These are phyloP conservation scores for Gloeophyllum trabeum DNA, from an alignment of 768 basidiomycete genomes.

Conservation along the genomic window DNA sequence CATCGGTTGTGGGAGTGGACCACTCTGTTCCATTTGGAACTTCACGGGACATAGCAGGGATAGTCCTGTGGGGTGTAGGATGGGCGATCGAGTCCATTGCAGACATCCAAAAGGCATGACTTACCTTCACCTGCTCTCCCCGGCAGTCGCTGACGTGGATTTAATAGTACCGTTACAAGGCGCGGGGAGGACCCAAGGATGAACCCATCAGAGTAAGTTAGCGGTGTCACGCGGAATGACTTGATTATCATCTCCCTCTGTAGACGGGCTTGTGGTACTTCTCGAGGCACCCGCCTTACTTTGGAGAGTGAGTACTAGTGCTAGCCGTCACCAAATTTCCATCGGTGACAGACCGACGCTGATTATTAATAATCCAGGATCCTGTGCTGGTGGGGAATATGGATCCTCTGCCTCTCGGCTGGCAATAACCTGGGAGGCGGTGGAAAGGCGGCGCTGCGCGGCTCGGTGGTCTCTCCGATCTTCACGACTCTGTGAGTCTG, in stretches of 20 bases:
- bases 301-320: slow-evolving; percentile 44
- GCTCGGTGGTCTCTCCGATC: slow-evolving; percentile 47
- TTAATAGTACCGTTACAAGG: slow-evolving; percentile 39
- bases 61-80: slow-evolving; percentile 50
- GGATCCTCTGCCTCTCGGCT: slow-evolving; percentile 49
- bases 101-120: slow-evolving; percentile 44
- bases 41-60: slow-evolving; percentile 48
- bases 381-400: slow-evolving; percentile 58
- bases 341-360: not conserved
- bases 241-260: not conserved
- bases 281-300: slow-evolving; percentile 61
- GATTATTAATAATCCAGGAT: too few relatives aligned
- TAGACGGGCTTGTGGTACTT: slow-evolving; percentile 43
- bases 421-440: slow-evolving; percentile 29
- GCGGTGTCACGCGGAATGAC: not conserved
- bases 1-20: slow-evolving; percentile 45
- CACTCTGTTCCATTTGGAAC: slow-evolving; percentile 51
- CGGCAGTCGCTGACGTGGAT: not conserved
- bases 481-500: slow-evolving; percentile 48
- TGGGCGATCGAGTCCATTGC: slow-evolving; percentile 43
- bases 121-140: not conserved
- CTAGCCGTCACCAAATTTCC: slow-evolving; percentile 7
- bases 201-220: slow-evolving; percentile 30
- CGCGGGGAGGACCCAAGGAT: slow-evolving; percentile 35
- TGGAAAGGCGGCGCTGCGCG: slow-evolving; percentile 45